A percentile compares a stretch with the other conserved stretches of the same genome.
phyloP scores from a whole-genome alignment of 1,139 yeast species.

The Protomyces gravidus region DNA sequence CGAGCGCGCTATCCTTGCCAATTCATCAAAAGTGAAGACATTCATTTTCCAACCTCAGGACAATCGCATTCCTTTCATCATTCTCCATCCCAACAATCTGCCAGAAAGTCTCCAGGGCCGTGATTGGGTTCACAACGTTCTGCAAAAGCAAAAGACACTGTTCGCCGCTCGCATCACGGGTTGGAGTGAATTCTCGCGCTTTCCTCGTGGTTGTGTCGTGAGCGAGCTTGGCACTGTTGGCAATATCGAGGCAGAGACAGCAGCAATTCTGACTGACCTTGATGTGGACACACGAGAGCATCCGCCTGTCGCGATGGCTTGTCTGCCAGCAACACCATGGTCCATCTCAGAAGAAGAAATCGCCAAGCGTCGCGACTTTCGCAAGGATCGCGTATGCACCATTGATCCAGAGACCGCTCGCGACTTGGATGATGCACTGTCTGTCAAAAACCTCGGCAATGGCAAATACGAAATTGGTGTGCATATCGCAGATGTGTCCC shows the following conservation, averaged over 20 bases:
- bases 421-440: constrained; percentile 30
- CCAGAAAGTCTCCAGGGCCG: constrained; percentile 8
- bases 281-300: constrained; percentile 87
- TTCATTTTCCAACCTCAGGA: constrained; percentile 21
- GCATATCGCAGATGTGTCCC: constrained; percentile 76
- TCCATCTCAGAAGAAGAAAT: constrained; percentile 32
- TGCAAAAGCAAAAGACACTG: constrained; percentile 18
- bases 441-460: constrained; percentile 22
- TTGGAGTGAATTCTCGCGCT: constrained; percentile 15
- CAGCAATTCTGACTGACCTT: constrained; percentile 85
- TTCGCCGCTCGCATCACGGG: constrained; percentile 14
- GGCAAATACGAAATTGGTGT: constrained; percentile 51
- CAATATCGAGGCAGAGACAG: constrained; percentile 73
- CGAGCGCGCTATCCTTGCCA: constrained; percentile 10
- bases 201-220: constrained; percentile 77
- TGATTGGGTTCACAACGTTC: constrained; percentile 16
- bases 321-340: constrained; percentile 36
- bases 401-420: constrained; percentile 49
- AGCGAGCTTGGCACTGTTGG: constrained; percentile 80
- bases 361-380: constrained; percentile 54
- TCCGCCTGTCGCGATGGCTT: constrained; percentile 48
- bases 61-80: constrained; percentile 14
- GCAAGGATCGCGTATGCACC: constrained; percentile 57
- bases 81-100: constrained; percentile 5
- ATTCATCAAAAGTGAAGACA: background rate